Conservation (phyloP, 2,329 filamentous ascomycete species). For the Macroventuria anomochaeta region DNA sequence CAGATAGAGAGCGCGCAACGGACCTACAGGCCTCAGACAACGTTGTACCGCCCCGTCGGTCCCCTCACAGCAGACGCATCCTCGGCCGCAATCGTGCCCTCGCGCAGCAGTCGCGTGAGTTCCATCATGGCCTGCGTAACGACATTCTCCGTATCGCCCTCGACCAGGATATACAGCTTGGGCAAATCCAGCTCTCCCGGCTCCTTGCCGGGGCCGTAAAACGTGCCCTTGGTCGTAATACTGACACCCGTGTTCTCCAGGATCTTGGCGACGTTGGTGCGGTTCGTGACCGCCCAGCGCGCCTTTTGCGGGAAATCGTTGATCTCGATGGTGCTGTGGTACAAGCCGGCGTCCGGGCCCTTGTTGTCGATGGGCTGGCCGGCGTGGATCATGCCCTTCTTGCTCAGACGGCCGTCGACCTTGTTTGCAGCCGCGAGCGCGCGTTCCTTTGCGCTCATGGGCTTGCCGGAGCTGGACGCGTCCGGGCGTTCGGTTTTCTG, state of each 20-base stretch:
- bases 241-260: slow-evolving; percentile 92
- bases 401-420: slow-evolving; percentile 89
- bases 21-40: slow-evolving; percentile 49
- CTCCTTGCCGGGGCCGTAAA: slow-evolving; percentile 82
- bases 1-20: background rate
- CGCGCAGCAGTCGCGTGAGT: slow-evolving; percentile 83
- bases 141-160: slow-evolving; percentile 92
- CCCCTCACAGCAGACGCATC: slow-evolving; percentile 79
- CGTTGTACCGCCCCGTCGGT: slow-evolving; percentile 83
- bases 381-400: slow-evolving; percentile 85
- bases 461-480: slow-evolving; percentile 61
- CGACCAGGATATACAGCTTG: slow-evolving; percentile 97
- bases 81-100: slow-evolving; percentile 87
- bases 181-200: slow-evolving; percentile 75
- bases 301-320: slow-evolving; percentile 99
- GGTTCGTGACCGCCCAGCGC: slow-evolving; percentile 96
- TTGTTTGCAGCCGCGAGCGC: slow-evolving; percentile 88
- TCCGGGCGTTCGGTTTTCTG: slow-evolving; percentile 69
- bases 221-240: slow-evolving; percentile 96
- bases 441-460: slow-evolving; percentile 70
- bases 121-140: slow-evolving; percentile 91
- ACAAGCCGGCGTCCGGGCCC: slow-evolving; percentile 93
- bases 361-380: slow-evolving; percentile 98
- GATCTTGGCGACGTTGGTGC: slow-evolving; percentile 98
- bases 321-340: slow-evolving; percentile 96